Conservation (phyloP, 305 asterid genomes). For the Ilex paraguariensis region DNA sequence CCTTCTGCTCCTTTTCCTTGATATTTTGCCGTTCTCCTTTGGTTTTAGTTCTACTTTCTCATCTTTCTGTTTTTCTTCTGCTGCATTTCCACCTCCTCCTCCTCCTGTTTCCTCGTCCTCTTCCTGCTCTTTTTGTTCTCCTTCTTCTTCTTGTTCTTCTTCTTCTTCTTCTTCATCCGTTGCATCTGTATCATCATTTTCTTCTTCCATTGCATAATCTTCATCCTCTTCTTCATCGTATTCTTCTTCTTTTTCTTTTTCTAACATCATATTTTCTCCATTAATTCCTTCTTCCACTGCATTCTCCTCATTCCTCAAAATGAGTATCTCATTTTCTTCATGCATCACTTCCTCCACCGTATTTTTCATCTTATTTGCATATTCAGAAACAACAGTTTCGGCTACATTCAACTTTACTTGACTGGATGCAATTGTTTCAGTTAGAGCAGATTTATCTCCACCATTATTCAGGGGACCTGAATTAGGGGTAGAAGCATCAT, state of each 20-base stretch:
- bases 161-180: conserved; percentile 25
- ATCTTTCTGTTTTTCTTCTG: conserved; percentile 19
- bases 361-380: conserved; percentile 14
- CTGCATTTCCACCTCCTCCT: conserved; percentile 10
- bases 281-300: conserved; percentile 11
- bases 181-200: background rate
- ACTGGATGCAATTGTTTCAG: conserved; percentile 19
- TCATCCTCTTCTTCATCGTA: conserved; percentile 17
- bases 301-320: conserved; percentile 7
- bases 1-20: conserved; percentile 24
- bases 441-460: conserved; percentile 27
- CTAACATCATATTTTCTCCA: conserved; percentile 18
- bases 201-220: too few relatives aligned
- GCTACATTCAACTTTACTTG: conserved; percentile 10
- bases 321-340: background rate
- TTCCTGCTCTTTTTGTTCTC: conserved; percentile 18
- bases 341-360: conserved; percentile 9
- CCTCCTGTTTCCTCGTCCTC: conserved; percentile 7
- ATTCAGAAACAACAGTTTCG: conserved; percentile 15
- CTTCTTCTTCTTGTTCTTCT: conserved; percentile 19
- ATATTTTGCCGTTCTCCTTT: conserved; percentile 27
- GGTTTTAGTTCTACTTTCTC: conserved; percentile 24
- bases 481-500: conserved; percentile 15
- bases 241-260: conserved; percentile 18
- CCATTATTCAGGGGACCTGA: conserved; percentile 14